Conservation (phyloP, 805 yeast genomes). For the Ogataea methanolica region DNA sequence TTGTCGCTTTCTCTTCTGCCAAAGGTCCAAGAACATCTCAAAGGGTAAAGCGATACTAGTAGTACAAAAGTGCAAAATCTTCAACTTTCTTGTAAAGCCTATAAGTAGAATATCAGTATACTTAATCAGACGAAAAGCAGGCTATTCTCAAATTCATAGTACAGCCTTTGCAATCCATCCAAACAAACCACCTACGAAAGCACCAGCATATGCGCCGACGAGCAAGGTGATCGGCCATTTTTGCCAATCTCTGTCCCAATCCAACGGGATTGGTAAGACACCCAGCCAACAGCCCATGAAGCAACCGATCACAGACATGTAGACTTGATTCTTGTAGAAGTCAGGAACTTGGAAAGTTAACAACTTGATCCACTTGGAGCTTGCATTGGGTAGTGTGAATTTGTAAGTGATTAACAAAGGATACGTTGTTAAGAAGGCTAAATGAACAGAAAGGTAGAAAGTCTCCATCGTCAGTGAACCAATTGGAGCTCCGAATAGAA, state of each 20-base stretch:
- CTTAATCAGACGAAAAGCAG: background rate
- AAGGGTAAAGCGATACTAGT: too few relatives aligned
- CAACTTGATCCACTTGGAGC: constrained; percentile 23
- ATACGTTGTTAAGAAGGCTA: constrained; percentile 53
- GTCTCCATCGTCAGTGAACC: constrained; percentile 50
- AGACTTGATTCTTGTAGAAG: constrained; percentile 30
- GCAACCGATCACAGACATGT: constrained; percentile 37
- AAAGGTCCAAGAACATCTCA: too few relatives aligned
- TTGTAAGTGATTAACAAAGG: constrained; percentile 58
- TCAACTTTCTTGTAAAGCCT: too few relatives aligned
- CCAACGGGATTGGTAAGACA: constrained; percentile 88
- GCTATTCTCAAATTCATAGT: background rate
- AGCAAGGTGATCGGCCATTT: constrained; percentile 89
- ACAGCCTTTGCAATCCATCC: constrained; percentile 12
- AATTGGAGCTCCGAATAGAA: constrained; percentile 82
- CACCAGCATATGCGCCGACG: constrained; percentile 74
- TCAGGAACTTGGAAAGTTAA: constrained; percentile 27
- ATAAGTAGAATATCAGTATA: too few relatives aligned
- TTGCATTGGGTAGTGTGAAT: constrained; percentile 31
- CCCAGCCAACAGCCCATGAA: constrained; percentile 85
- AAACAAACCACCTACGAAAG: constrained; percentile 45
- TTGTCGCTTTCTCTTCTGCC: too few relatives aligned
- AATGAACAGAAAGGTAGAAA: constrained; percentile 53
- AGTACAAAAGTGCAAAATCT: too few relatives aligned
- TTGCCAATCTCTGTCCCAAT: constrained; percentile 99